Base-by-base conservation (phyloP, 305 asterid genomes). In the Caryopteris hybrid region DNA sequence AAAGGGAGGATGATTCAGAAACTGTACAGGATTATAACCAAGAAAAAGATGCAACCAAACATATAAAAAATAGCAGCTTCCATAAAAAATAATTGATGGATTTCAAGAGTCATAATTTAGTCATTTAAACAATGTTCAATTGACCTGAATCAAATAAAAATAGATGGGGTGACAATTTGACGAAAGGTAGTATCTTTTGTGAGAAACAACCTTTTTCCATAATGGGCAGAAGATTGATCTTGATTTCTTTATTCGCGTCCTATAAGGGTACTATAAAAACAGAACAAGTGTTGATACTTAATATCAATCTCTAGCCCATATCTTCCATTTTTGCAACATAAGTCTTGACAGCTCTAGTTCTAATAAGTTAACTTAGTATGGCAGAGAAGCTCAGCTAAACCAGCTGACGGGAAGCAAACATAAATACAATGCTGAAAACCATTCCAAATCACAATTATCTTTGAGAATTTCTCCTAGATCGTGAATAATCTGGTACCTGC, bases 401-500 rank as follows among this genome's bases (percentile, higher is more conserved):
- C 25, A 31, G 25, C 54, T 20, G 41, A 42, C 29, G 31, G 3
- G 4, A 25, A 25, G 31, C 4, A 25, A 25, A 25, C 4, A 4
- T 25, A 25, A 25, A 4, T 25, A 29, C 23, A 74, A 41, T 0
- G 45, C 14, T 10, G 42, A 50, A 21, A 57, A 23, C 33, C 39
- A n/a, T 6, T 8, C 52, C 45, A 51, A 17, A 20, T 17, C 42
- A 16, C 20, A 65, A 20, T 18, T 20, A 20, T 1, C 23, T 38
- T 41, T 17, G 5, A 34, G 64, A 7, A 55, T 39, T 63, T 12
- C n/a, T 51, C 56, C 51, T 3, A 42, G 23, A 68, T 51, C 73
- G 52, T 20, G 18, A 70, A 51, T 21, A 23, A 43, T 38, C 25
- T 12, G 6, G 12, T 70, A 90, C 98, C 98, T 88, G 58, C 98